Percentiles rank a stretch among this genome's conserved stretches.
Evolutionary conservation across 1,139 yeast genomes (phyloP).

Genomic region (Casaregolazyma lundiana): DNA sequence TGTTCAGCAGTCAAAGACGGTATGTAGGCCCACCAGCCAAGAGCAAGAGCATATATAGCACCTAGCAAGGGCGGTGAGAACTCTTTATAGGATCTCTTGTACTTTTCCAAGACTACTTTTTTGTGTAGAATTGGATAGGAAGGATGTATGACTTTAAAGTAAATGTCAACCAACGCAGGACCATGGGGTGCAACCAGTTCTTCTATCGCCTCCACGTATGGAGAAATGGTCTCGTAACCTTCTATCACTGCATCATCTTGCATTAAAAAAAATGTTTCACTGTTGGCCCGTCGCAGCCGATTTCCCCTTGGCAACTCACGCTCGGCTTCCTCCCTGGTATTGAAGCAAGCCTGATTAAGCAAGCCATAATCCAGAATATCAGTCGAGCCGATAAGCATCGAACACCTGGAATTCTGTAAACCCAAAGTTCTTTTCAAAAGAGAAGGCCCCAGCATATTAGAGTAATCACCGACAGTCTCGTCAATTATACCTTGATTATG

Average conservation of each 20-base stretch:
- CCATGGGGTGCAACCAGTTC: slow-evolving; percentile 41
- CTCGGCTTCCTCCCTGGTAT: slow-evolving; percentile 33
- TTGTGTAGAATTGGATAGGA: slow-evolving; percentile 41
- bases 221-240: slow-evolving; percentile 25
- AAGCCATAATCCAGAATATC: slow-evolving; percentile 33
- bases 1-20: slow-evolving; percentile 32
- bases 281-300: slow-evolving; percentile 32
- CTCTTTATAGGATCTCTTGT: slow-evolving; percentile 42
- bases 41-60: slow-evolving; percentile 41
- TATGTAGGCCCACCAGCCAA: slow-evolving; percentile 42
- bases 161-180: slow-evolving; percentile 37
- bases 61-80: slow-evolving; percentile 43
- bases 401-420: slow-evolving; percentile 37
- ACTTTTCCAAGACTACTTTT: slow-evolving; percentile 42
- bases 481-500: slow-evolving; percentile 2
- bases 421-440: slow-evolving; percentile 37
- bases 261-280: slow-evolving; percentile 33
- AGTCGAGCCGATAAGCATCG: slow-evolving; percentile 35
- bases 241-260: slow-evolving; percentile 32
- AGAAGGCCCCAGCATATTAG: slow-evolving; percentile 35
- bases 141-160: slow-evolving; percentile 41
- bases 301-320: slow-evolving; percentile 28
- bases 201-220: slow-evolving; percentile 37
- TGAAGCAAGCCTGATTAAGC: slow-evolving; percentile 29
- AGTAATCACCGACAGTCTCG: slow-evolving; percentile 32